Percentiles rank a stretch among this genome's conserved stretches.
phyloP scores from a whole-genome alignment of 2,329 filamentous ascomycete species.

The Graphilbum sp. region DNA sequence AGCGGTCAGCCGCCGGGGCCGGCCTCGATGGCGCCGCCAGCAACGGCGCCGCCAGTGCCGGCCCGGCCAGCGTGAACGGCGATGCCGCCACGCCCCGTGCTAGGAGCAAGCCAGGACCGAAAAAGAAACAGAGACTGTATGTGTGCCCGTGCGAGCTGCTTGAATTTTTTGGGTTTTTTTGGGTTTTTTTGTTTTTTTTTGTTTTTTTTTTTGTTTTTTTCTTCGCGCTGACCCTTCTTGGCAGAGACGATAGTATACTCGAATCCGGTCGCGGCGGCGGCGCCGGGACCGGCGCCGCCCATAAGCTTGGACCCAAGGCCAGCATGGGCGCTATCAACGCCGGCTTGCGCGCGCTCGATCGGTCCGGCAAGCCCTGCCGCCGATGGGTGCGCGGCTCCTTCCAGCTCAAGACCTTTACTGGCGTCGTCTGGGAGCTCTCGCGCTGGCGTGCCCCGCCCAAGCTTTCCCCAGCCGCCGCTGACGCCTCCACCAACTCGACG shows the following conservation, averaged over 20 bases:
- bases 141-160: conserved; percentile 29
- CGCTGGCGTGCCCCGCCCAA: conserved; percentile 68
- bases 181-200: too few species aligned
- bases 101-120: conserved; percentile 79
- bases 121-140: conserved; percentile 91
- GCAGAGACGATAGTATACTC: conserved; percentile 45
- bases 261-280: conserved; percentile 18
- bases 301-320: conserved; percentile 89
- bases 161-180: too few species aligned
- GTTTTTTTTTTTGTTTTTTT: too few species aligned
- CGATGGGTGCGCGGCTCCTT: conserved; percentile 79
- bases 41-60: neutral
- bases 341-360: conserved; percentile 81
- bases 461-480: conserved; percentile 17
- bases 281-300: conserved; percentile 22
- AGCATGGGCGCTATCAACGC: conserved; percentile 97
- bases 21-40: conserved; percentile 30
- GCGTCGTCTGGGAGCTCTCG: conserved; percentile 63
- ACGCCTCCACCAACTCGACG: conserved; percentile 16
- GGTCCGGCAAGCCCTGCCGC: conserved; percentile 79
- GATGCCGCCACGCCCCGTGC: conserved; percentile 48
- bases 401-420: conserved; percentile 82
- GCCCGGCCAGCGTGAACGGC: conserved; percentile 20
- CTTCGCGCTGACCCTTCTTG: conserved; percentile 15
- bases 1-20: conserved; percentile 48